Percentiles rank a stretch among this genome's conserved stretches.
Evolutionary conservation across 2,329 filamentous ascomycete species (phyloP).

Genomic region (Verruconis gallopava): DNA sequence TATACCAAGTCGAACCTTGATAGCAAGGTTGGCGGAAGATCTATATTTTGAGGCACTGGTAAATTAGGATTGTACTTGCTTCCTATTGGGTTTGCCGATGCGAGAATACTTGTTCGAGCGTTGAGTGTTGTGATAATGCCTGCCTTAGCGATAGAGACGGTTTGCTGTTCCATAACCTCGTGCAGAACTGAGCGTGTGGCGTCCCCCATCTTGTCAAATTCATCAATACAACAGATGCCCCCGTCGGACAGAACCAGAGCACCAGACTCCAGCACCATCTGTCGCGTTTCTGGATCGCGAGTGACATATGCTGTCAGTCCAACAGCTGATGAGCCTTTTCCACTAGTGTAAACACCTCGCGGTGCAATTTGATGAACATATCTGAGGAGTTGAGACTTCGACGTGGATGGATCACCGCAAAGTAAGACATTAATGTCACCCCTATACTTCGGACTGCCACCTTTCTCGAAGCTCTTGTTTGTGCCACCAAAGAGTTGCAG

Average conservation of each 20-base stretch:
- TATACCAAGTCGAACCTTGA: slow-evolving; percentile 97
- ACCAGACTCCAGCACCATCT: slow-evolving; percentile 62
- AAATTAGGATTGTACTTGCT: slow-evolving; percentile 95
- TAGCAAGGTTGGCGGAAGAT: slow-evolving; percentile 84
- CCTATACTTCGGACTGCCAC: slow-evolving; percentile 86
- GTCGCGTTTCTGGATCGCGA: slow-evolving; percentile 58
- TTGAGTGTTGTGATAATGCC: slow-evolving; percentile 82
- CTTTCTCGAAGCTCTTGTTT: slow-evolving; percentile 96
- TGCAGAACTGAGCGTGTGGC: slow-evolving; percentile 60
- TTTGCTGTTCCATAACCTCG: slow-evolving; percentile 74
- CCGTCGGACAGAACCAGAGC: slow-evolving; percentile 62
- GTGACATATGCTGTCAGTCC: slow-evolving; percentile 69
- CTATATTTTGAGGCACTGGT: slow-evolving; percentile 94
- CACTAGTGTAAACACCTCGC: slow-evolving; percentile 65
- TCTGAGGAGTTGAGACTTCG: slow-evolving; percentile 86
- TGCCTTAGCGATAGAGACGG: slow-evolving; percentile 64
- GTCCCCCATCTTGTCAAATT: slow-evolving; percentile 72
- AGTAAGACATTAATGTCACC: slow-evolving; percentile 96
- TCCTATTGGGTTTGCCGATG: slow-evolving; percentile 94
- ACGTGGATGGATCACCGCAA: slow-evolving; percentile 91
- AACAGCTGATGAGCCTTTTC: slow-evolving; percentile 63
- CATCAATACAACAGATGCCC: slow-evolving; percentile 66
- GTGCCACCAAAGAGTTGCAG: slow-evolving; percentile 94
- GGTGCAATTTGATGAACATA: slow-evolving; percentile 98
- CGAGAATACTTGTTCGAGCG: slow-evolving; percentile 86